These are phyloP conservation scores for Eucalyptus caleyi DNA, from an alignment of 345 rosid genomes.

Conservation along the genomic window DNA sequence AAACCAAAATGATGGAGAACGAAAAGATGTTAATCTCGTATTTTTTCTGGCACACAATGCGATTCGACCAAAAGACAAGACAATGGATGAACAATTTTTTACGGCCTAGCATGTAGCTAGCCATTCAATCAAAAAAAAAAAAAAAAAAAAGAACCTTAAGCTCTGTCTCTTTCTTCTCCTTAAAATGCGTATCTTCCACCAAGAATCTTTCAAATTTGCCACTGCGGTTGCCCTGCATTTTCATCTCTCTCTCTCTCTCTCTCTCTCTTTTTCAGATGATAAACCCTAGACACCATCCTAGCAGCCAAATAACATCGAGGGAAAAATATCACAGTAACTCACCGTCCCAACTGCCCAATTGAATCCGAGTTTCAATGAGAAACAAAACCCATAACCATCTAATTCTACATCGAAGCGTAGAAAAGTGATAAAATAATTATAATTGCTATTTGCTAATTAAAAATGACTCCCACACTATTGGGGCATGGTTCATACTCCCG, in stretches of 20 bases:
- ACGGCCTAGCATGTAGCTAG: not conserved
- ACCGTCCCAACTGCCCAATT: not conserved
- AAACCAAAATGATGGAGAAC: not conserved
- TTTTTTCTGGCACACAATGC: not conserved
- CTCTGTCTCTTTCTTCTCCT: not conserved
- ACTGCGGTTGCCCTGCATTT: not conserved
- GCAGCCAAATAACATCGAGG: not conserved
- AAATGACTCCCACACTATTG: not conserved
- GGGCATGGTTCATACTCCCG: not conserved
- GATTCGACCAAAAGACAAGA: not conserved
- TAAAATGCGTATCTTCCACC: not conserved
- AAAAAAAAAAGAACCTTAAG: not conserved
- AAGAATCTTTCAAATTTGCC: not conserved
- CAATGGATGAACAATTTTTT: not conserved
- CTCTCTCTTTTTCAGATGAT: not conserved
- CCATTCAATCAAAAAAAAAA: not conserved
- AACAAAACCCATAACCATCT: not conserved
- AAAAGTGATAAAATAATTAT: not conserved
- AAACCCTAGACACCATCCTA: not conserved
- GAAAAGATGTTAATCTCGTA: not conserved
- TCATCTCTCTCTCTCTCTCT: too few relatives aligned
- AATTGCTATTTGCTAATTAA: not conserved
- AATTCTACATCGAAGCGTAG: not conserved
- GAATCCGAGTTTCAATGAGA: not conserved
- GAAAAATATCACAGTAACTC: not conserved